Evolutionary conservation across 78 protist species (phyloP).

Genomic region (Andalucia godoyi): DNA sequence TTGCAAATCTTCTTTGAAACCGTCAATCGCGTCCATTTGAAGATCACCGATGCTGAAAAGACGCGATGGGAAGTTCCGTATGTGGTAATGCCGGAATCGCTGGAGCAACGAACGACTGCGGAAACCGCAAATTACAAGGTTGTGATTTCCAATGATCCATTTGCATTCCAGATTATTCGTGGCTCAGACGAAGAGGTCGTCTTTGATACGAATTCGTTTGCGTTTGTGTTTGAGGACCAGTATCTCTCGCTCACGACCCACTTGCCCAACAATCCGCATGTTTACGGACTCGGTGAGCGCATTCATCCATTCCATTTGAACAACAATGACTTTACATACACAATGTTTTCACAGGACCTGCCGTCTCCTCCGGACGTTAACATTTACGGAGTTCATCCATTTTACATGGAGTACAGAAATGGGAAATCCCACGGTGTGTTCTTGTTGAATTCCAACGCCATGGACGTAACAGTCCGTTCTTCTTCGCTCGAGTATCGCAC

Average conservation of each 20-base stretch:
- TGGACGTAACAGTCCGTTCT: background rate
- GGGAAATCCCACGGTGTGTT: conserved; percentile 8
- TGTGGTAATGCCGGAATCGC: no score
- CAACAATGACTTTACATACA: background rate
- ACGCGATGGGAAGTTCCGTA: conserved; percentile 32
- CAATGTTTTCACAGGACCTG: background rate
- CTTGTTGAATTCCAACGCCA: conserved; percentile 16
- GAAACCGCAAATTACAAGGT: no score
- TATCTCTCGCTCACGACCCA: background rate
- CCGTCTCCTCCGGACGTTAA: background rate
- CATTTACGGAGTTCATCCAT: conserved; percentile 23
- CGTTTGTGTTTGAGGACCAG: conserved; percentile 3
- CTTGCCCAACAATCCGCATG: conserved; percentile 1
- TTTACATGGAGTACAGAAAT: background rate
- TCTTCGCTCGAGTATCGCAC: background rate
- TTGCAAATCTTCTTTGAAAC: background rate
- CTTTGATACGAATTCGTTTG: no score
- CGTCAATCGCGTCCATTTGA: conserved; percentile 7
- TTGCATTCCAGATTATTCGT: no score
- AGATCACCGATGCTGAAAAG: conserved; percentile 27
- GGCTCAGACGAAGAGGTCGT: no score
- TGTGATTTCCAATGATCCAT: no score
- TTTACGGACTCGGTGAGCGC: conserved; percentile 32
- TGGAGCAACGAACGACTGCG: no score
- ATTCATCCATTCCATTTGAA: background rate